phyloP scores from a whole-genome alignment of 495 filamentous ascomycete genomes.

The Hypoxylon fragiforme region DNA sequence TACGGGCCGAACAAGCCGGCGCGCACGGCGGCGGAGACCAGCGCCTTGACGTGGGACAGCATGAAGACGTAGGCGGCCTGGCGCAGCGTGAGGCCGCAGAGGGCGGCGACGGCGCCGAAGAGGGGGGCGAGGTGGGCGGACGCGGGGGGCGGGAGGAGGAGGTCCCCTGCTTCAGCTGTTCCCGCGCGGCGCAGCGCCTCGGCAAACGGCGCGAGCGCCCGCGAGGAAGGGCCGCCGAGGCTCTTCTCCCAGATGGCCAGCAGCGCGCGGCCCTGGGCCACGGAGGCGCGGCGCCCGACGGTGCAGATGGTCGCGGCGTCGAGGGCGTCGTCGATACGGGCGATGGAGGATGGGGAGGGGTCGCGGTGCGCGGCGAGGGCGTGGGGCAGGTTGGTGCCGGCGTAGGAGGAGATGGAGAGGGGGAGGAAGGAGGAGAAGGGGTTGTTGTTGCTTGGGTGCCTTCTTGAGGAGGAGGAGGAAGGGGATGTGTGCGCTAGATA shows the following conservation, averaged over 20 bases:
- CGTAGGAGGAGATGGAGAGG: slow-evolving; percentile 75
- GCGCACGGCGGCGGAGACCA: slow-evolving; percentile 86
- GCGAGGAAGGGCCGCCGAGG: no score
- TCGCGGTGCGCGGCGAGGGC: slow-evolving; percentile 72
- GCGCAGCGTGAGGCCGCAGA: slow-evolving; percentile 62
- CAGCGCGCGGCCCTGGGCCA: slow-evolving; percentile 83
- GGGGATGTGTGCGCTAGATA: slow-evolving; percentile 77
- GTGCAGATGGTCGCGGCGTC: slow-evolving; percentile 86
- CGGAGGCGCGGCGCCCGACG: slow-evolving; percentile 81
- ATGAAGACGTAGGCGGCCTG: slow-evolving; percentile 83
- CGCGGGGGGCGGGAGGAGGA: slow-evolving; percentile 41
- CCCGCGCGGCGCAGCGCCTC: no score
- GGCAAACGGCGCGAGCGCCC: no score
- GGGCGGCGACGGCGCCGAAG: slow-evolving; percentile 71
- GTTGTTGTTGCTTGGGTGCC: slow-evolving; percentile 27
- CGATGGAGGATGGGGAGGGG: slow-evolving; percentile 52
- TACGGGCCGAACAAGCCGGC: slow-evolving; percentile 91
- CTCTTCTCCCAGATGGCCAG: slow-evolving; percentile 87
- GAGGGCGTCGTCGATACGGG: slow-evolving; percentile 75
- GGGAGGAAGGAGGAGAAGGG: slow-evolving; percentile 76
- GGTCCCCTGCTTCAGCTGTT: no score
- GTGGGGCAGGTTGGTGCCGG: slow-evolving; percentile 82
- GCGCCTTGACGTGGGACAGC: slow-evolving; percentile 83
- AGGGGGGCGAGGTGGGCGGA: slow-evolving; percentile 77
- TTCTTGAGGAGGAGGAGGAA: slow-evolving; percentile 62